Evolutionary conservation across 2,329 filamentous ascomycete species (phyloP).

Genomic region (Talaromyces albobiverticillius): DNA sequence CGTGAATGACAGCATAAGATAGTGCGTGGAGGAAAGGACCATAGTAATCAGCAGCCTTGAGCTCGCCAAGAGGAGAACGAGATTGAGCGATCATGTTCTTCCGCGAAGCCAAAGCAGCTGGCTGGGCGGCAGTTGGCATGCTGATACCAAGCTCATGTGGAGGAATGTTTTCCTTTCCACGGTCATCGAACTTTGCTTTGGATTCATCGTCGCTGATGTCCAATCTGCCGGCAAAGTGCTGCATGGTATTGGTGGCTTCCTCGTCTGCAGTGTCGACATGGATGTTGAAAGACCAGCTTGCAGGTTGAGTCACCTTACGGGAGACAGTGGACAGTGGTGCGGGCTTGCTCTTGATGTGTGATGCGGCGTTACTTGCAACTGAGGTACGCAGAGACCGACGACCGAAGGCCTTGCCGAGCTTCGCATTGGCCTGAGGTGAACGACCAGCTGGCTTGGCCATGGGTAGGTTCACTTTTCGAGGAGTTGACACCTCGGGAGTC

Average conservation of each 20-base stretch:
- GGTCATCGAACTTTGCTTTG: conserved; percentile 57
- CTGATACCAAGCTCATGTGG: conserved; percentile 61
- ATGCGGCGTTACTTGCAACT: conserved; percentile 45
- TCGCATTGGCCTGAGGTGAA: conserved; percentile 70
- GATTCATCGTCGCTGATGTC: conserved; percentile 77
- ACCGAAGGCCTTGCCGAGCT: conserved; percentile 58
- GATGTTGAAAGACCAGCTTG: conserved; percentile 84
- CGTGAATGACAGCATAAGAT: conserved; percentile 61
- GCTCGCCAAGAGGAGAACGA: conserved; percentile 64
- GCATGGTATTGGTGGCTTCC: conserved; percentile 86
- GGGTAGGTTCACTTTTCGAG: conserved; percentile 48
- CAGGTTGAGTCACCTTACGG: conserved; percentile 40
- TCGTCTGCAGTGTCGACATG: conserved; percentile 89
- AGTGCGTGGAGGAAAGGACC: conserved; percentile 62
- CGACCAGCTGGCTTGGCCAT: conserved; percentile 72
- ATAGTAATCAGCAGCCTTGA: conserved; percentile 67
- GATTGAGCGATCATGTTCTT: conserved; percentile 60
- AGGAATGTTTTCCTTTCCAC: conserved; percentile 91
- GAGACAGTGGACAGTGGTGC: not conserved
- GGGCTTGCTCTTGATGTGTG: not conserved
- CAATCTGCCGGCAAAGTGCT: conserved; percentile 81
- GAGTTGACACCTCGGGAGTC: conserved; percentile 27
- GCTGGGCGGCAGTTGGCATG: conserved; percentile 45
- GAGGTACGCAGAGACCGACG: conserved; percentile 64
- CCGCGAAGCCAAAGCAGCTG: conserved; percentile 22